phyloP scores from a whole-genome alignment of 768 basidiomycete genomes.

The Dentipellis fragilis region DNA sequence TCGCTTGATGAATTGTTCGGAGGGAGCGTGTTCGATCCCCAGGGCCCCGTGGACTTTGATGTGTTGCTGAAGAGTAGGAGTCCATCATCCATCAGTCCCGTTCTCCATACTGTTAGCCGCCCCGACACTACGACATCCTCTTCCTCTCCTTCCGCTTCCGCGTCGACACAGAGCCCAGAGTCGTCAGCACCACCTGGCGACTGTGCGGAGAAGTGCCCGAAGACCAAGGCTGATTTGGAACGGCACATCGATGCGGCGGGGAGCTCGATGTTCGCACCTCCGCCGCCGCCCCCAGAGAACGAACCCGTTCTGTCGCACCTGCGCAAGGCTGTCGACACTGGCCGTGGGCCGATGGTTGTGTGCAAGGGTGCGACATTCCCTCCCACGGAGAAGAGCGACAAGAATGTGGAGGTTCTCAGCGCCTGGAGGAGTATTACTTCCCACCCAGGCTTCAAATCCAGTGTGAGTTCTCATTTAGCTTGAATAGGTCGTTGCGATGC shows the following conservation, averaged over 20 bases:
- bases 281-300: conserved; percentile 13
- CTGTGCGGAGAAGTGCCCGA: conserved; percentile 30
- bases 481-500: background rate
- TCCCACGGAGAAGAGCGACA: conserved; percentile 54
- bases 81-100: conserved; percentile 37
- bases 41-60: conserved; percentile 12
- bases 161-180: conserved; percentile 12
- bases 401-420: conserved; percentile 67
- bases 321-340: conserved; percentile 33
- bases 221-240: conserved; percentile 42
- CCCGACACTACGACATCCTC: background rate
- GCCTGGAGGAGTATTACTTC: conserved; percentile 74
- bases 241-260: conserved; percentile 44
- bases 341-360: conserved; percentile 43
- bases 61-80: conserved; percentile 9
- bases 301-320: background rate
- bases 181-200: conserved; percentile 10
- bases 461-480: conserved; percentile 30
- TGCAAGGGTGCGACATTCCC: conserved; percentile 66
- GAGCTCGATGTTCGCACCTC: conserved; percentile 43
- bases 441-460: conserved; percentile 60
- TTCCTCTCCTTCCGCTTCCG: conserved; percentile 14
- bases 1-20: conserved; percentile 39
- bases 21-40: conserved; percentile 24
- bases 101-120: conserved; percentile 33